Evolutionary conservation across 768 basidiomycete genomes (phyloP).

Genomic region (Russula abietina): DNA sequence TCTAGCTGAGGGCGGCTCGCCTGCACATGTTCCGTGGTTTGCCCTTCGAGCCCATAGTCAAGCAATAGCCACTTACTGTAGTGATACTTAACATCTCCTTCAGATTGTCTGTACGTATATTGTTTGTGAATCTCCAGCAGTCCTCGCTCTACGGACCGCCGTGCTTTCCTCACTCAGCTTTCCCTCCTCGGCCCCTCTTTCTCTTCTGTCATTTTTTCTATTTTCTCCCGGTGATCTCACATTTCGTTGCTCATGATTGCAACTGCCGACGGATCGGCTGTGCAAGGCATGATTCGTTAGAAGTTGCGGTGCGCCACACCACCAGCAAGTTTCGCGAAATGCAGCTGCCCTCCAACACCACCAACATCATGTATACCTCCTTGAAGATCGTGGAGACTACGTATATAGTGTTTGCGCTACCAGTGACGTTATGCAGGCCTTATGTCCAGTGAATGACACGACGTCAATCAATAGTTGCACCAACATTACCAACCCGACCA

Average conservation of each 20-base stretch:
- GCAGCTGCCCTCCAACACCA: background rate
- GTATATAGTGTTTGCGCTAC: too few species aligned
- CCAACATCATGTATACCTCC: background rate
- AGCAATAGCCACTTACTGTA: too few species aligned
- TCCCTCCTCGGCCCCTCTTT: constrained; percentile 23
- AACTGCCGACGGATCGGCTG: constrained; percentile 6
- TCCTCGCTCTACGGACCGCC: background rate
- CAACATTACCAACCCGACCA: background rate
- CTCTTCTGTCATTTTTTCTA: constrained; percentile 5
- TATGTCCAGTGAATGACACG: background rate
- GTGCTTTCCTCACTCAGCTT: background rate
- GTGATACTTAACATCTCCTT: too few species aligned
- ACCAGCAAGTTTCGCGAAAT: constrained; percentile 12
- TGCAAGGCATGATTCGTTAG: constrained; percentile 12
- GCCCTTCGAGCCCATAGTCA: too few species aligned
- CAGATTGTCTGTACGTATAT: too few species aligned
- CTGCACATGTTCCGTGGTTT: too few species aligned
- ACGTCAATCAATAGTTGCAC: constrained; percentile 7
- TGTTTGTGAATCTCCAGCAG: background rate
- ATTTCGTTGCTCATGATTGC: constrained; percentile 11
- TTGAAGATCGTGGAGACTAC: too few species aligned
- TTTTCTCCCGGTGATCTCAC: constrained; percentile 6
- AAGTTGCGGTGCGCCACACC: background rate
- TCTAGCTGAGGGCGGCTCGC: too few species aligned
- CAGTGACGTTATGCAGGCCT: too few species aligned